Evolutionary conservation across 352 stramenopile species (phyloP).

Genomic region (Globisporangium canariense): DNA sequence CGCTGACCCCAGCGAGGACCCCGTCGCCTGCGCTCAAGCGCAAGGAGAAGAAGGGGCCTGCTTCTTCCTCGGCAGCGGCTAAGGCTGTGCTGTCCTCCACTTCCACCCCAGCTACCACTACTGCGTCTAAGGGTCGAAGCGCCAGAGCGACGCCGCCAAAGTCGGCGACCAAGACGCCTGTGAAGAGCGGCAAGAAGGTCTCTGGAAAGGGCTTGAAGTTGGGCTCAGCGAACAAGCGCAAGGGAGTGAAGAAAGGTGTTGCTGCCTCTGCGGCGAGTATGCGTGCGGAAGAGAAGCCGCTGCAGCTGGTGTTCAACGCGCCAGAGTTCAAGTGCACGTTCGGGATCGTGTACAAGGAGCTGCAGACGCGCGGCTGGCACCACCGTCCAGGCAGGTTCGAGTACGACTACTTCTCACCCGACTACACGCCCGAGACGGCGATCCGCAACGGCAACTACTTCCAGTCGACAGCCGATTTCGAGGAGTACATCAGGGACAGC

Average conservation of each 20-base stretch:
- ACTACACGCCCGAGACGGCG: conserved; percentile 51
- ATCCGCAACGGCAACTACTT: conserved; percentile 64
- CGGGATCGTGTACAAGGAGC: conserved; percentile 55
- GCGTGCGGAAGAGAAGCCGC: conserved; percentile 22
- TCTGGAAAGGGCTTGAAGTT: conserved; percentile 14
- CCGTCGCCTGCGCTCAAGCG: conserved; percentile 36
- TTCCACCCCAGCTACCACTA: background rate
- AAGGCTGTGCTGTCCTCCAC: background rate
- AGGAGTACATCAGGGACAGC: conserved; percentile 56
- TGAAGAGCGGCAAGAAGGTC: conserved; percentile 27
- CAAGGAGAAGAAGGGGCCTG: conserved; percentile 19
- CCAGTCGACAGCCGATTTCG: conserved; percentile 50
- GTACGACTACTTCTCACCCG: conserved; percentile 82
- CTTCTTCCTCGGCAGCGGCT: background rate
- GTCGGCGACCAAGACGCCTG: conserved; percentile 13
- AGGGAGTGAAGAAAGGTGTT: conserved; percentile 6
- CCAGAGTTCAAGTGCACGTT: conserved; percentile 73
- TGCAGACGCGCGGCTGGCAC: conserved; percentile 60
- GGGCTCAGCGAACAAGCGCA: conserved; percentile 20
- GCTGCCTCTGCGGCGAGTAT: conserved; percentile 7
- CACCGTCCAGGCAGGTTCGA: conserved; percentile 57
- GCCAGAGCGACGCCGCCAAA: conserved; percentile 20
- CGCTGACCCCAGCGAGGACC: conserved; percentile 4
- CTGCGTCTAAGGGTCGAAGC: conserved; percentile 1
- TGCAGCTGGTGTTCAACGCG: conserved; percentile 33